A percentile compares a stretch with the other conserved stretches of the same genome.
Conservation (phyloP, 176 grass and related monocot species). For the Eremochloa ophiuroides region DNA sequence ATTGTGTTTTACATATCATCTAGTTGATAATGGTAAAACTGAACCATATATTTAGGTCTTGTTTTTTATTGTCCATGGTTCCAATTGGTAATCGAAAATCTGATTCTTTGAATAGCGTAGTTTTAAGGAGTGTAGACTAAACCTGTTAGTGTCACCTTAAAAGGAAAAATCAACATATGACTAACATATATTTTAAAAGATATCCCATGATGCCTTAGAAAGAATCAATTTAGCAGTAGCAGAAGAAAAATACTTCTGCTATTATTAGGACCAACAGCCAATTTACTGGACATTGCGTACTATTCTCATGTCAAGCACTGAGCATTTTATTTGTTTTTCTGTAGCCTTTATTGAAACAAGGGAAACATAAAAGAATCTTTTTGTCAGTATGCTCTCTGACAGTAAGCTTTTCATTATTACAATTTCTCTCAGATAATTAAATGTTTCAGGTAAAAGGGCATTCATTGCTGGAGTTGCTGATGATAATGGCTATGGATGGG, state of each 20-base stretch:
- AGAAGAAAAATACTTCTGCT: background rate
- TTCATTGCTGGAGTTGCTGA: slow-evolving; percentile 98
- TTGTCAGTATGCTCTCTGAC: background rate
- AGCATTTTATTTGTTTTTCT: background rate
- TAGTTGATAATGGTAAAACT: background rate
- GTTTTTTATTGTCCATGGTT: background rate
- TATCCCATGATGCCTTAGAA: background rate
- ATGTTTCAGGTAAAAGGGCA: slow-evolving; percentile 75
- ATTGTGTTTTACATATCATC: background rate
- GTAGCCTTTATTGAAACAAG: background rate
- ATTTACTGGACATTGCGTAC: background rate
- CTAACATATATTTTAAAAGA: background rate
- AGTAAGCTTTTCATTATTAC: background rate
- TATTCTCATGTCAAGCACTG: background rate
- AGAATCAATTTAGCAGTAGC: background rate
- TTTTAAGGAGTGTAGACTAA: background rate
- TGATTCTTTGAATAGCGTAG: background rate
- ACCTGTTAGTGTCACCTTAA: background rate
- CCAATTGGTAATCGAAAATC: background rate
- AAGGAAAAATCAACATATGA: background rate
- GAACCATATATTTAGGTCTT: background rate
- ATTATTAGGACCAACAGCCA: background rate
- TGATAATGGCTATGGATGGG: slow-evolving; percentile 99
- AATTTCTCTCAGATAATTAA: slow-evolving; percentile 17
- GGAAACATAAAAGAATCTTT: background rate